Evolutionary conservation across 139 green algal genomes (phyloP), one percentile per base, ranked within the genome.

Genomic region (Choricystis sp.): DNA sequence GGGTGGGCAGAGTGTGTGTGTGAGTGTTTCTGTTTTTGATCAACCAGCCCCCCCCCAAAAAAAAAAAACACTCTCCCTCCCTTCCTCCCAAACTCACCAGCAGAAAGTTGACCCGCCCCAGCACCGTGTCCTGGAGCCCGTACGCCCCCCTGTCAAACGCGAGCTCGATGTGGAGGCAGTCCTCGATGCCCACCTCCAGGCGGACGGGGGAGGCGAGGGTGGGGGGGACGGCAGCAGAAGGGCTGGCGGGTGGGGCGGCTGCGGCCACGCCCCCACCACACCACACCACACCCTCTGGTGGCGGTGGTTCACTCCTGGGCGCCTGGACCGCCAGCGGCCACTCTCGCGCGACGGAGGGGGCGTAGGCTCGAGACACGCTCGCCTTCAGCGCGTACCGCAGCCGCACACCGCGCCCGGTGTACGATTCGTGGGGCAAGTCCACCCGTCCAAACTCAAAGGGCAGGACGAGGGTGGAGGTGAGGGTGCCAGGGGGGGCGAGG

Each of bases 111-210:
- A 99, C 98, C 62, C 92, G 91, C 31, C 93, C 93, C 16, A 95
- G 78, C 24, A 99, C 86, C 14, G 89, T 84, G 74, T 98, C 93
- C 57, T 81, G 78, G 57, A 97, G 71, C 63, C 91, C 75, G 74
- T 94, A 97, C 59, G 78, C 77, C 4, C 72, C 77, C 64, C 89
- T 91, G 73, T 83, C 73, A 66, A 99, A 99, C 76, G 98, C 94
- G 76, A 99, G 98, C 81, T 99, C 94, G 29, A 99, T 98, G 80
- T 99, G 94, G 62, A 99, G 78, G 79, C 94, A 99, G 69, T 99
- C 94, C 84, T 99, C 94, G 29, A 99, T 99, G 57, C 94, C 94
- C 29, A 99, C 94, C 81, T 98, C 90, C 89, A 96, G 96, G 81
- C 95, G 81, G 30, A 81, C 25, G 20, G 49, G 30, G 63, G 19